phyloP scores from a whole-genome alignment of 2,329 filamentous ascomycete species.

The Beauveria sp. region DNA sequence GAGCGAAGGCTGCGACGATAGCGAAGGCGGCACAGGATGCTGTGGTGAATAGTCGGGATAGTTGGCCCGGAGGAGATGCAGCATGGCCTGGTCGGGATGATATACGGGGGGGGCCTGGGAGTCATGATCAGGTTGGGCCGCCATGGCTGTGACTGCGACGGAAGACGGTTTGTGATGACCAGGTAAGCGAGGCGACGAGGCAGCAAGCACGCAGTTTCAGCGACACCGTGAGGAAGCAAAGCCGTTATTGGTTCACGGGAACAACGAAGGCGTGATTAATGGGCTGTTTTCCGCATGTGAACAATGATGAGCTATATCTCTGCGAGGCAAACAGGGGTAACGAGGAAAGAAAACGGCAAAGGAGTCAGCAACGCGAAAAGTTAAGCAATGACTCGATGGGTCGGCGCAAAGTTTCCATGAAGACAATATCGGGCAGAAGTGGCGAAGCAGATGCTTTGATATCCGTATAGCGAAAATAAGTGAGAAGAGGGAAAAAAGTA shows the following conservation, averaged over 20 bases:
- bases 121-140: conserved; percentile 4
- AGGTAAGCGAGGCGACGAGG: not conserved
- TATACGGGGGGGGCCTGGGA: not conserved
- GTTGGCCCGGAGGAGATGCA: not conserved
- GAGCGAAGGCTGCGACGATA: not conserved
- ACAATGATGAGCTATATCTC: conserved; percentile 1
- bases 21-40: not conserved
- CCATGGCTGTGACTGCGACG: not conserved
- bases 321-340: not conserved
- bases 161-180: not conserved
- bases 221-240: not conserved
- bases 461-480: not conserved
- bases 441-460: not conserved
- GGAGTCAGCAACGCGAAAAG: conserved; percentile 2
- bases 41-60: not conserved
- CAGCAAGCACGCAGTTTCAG: not conserved
- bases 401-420: not conserved
- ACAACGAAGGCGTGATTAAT: not conserved
- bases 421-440: not conserved
- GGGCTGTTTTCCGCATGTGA: conserved; percentile 9
- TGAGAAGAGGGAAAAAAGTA: not conserved
- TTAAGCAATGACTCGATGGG: conserved; percentile 1
- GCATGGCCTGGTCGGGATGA: conserved; percentile 5
- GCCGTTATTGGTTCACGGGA: conserved; percentile 1
- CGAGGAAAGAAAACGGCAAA: not conserved